Conservation (phyloP, 164 flowering plant species). For the Umbellularia californica region DNA sequence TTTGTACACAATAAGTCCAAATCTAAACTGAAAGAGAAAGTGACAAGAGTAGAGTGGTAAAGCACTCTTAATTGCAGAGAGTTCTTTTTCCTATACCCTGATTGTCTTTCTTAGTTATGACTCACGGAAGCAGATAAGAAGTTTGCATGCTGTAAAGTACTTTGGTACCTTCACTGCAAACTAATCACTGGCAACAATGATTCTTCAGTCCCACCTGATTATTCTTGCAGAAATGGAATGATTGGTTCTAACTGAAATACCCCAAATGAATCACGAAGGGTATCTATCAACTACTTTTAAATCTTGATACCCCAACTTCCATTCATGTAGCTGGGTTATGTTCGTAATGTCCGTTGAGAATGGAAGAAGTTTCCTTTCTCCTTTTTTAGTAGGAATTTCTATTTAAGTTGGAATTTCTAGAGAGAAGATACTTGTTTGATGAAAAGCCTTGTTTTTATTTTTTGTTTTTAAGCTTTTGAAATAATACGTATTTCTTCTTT, state of each 20-base stretch:
- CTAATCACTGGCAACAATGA: conserved; percentile 37
- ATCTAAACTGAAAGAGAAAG: neutral
- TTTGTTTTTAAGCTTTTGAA: neutral
- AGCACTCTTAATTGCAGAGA: neutral
- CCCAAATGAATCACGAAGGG: neutral
- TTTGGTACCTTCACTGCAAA: neutral
- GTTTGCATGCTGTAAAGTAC: neutral
- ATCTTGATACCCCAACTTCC: conserved; percentile 9
- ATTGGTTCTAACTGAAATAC: conserved; percentile 23
- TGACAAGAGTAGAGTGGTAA: neutral
- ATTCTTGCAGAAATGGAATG: conserved; percentile 50
- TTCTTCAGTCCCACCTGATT: conserved; percentile 33
- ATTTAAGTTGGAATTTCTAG: conserved; percentile 3
- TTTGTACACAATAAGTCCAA: neutral
- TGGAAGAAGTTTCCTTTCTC: conserved; percentile 15
- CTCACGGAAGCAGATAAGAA: neutral
- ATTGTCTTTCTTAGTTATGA: neutral
- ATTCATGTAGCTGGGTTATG: conserved; percentile 14
- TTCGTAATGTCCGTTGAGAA: conserved; percentile 12
- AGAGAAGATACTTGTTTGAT: neutral
- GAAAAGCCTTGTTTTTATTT: neutral
- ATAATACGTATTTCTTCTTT: conserved; percentile 6
- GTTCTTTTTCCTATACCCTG: neutral
- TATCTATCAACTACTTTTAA: neutral
- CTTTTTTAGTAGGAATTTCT: neutral